These are phyloP conservation scores for Rhodofomes roseus DNA, from an alignment of 1,284 basidiomycete genomes.

Conservation along the genomic window DNA sequence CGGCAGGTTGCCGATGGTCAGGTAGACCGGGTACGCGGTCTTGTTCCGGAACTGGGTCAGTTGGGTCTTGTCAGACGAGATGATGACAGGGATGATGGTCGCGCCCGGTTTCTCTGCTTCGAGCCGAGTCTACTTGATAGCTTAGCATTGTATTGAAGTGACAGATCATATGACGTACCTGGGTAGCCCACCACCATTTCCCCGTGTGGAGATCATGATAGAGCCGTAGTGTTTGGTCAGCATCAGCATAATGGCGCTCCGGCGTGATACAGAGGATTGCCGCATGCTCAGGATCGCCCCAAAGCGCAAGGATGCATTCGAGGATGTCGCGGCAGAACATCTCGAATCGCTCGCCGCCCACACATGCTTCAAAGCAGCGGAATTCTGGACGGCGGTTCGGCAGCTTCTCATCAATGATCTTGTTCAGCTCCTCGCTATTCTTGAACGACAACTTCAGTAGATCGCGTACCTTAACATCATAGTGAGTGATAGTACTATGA, in stretches of 20 bases:
- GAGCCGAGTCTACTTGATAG: too few relatives aligned
- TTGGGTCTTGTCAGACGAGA: slow-evolving; percentile 36
- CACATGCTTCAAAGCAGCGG: not conserved
- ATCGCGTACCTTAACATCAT: not conserved
- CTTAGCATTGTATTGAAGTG: too few relatives aligned
- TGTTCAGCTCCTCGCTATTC: not conserved
- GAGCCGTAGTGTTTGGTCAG: slow-evolving; percentile 14
- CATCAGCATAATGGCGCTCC: slow-evolving; percentile 29
- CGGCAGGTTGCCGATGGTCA: not conserved
- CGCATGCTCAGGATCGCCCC: not conserved
- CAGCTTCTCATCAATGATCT: too few relatives aligned
- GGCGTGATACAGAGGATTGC: slow-evolving; percentile 24
- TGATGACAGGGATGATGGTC: not conserved
- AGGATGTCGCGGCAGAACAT: not conserved
- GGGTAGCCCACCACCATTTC: slow-evolving; percentile 18
- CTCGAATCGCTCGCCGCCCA: not conserved
- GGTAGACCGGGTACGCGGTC: not conserved
- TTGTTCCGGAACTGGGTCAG: not conserved
- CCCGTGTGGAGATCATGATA: slow-evolving; percentile 22
- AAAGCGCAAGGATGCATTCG: not conserved
- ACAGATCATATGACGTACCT: too few relatives aligned
- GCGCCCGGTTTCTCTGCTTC: too few relatives aligned
- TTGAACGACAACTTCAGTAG: not conserved
- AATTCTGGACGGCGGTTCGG: not conserved
- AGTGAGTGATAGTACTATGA: not conserved